Conservation (phyloP, 2,329 filamentous ascomycete species). For the Aspergillus spinulosporus region DNA sequence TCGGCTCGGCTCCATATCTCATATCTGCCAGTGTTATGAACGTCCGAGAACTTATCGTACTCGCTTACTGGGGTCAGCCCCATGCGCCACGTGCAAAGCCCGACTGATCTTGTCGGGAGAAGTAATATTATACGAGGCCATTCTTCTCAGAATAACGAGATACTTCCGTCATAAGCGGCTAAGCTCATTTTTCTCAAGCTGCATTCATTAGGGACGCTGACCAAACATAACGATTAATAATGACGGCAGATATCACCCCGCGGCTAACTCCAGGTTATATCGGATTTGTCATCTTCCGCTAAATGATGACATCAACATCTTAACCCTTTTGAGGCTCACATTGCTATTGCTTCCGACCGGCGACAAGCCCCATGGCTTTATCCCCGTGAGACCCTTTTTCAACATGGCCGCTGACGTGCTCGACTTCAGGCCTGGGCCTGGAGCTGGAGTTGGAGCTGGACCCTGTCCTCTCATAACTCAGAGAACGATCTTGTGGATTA, state of each 20-base stretch:
- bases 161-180: no score
- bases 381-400: background rate
- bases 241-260: background rate
- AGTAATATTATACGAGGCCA: background rate
- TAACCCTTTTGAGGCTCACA: background rate
- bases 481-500: background rate
- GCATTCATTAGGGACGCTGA: background rate
- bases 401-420: background rate
- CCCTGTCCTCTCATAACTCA: background rate
- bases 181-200: no score
- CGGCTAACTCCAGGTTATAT: background rate
- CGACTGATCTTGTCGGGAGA: background rate
- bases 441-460: background rate
- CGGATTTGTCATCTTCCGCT: conserved; percentile 4
- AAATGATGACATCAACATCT: conserved; percentile 2
- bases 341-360: no score
- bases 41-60: background rate
- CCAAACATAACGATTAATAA: background rate
- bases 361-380: background rate
- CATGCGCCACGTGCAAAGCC: background rate
- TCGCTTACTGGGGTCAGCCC: background rate
- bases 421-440: background rate
- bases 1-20: background rate
- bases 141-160: no score
- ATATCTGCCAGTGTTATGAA: background rate